Base-by-base conservation (phyloP, 495 filamentous ascomycete genomes). In the Jackrogersella minutella region DNA sequence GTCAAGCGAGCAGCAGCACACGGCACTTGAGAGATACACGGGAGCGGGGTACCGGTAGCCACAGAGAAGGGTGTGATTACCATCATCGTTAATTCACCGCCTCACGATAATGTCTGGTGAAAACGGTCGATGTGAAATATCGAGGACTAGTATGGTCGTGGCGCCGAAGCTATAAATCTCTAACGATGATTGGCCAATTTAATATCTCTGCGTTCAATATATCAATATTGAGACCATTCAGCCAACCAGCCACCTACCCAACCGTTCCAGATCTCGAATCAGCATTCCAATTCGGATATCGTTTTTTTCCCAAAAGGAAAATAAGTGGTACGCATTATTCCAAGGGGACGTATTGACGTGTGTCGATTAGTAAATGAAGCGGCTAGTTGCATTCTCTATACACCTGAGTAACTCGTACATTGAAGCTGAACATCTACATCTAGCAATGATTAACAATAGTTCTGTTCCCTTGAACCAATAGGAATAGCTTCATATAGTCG, bases 341-440 rank as follows among this genome's bases (percentile, higher is more conserved):
- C 5, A 24, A 33, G 31, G 14, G 33, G 19, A 30, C 57, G 36
- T 60, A 52, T 60, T 16, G 14, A 17, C 36, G 21, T 17, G 5
- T 33, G 31, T 14, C 10, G 11, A 56, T 63, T 63, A 50, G 41
- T 34, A 40, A 50, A 9, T 19, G 19, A 22, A 34, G 30, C 33
- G 14, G 33, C 33, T 56, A 41, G 41, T 16, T n/a, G 22, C 43
- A 22, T 56, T 30, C 17, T 39, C 17, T 14, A 24, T 39, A 51
- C 26, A 41, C 10, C 21, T 43, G 14, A 24, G 49, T 21, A 41
- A 34, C 43, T 50, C 36, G 24, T 33, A 22, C 5, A 43, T 2
- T 50, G 16, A n/a, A 64, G 54, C 65, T 68, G 65, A 64, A 68
- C 14, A 44, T 26, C 52, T 8, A 13, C 6, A 54, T 52, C 13